A percentile compares a stretch with the other conserved stretches of the same genome.
Conservation (phyloP, 345 rosid species). For the Punica granatum region DNA sequence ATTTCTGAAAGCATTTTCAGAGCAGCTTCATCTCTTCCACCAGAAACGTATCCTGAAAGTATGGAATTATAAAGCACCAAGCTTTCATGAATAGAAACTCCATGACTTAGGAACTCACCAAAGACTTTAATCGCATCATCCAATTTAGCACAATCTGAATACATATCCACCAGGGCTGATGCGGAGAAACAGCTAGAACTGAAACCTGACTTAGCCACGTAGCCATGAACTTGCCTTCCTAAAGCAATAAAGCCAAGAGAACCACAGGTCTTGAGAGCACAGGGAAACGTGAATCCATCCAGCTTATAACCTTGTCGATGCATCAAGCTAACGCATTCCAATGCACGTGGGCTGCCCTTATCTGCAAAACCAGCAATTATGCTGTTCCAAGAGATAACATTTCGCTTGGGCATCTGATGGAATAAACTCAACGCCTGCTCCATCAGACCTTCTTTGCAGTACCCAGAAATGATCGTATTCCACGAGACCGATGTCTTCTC, state of each 20-base stretch:
- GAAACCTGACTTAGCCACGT: constrained; percentile 45
- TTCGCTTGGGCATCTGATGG: constrained; percentile 34
- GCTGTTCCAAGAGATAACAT: constrained; percentile 61
- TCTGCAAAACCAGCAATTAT: constrained; percentile 60
- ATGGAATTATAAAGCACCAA: constrained; percentile 54
- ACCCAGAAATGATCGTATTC: constrained; percentile 69
- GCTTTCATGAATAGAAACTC: constrained; percentile 9
- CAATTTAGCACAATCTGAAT: constrained; percentile 44
- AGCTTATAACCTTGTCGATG: constrained; percentile 47
- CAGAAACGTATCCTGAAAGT: constrained; percentile 50
- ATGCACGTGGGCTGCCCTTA: constrained; percentile 34
- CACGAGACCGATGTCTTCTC: constrained; percentile 44
- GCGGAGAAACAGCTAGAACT: constrained; percentile 38
- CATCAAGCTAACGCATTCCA: constrained; percentile 49
- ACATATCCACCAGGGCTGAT: constrained; percentile 67
- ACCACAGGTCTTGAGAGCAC: constrained; percentile 51
- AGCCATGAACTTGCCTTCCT: constrained; percentile 56
- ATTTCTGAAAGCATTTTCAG: constrained; percentile 32
- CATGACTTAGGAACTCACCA: constrained; percentile 12
- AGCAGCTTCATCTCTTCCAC: constrained; percentile 38
- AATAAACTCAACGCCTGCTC: constrained; percentile 54
- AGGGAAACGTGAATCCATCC: constrained; percentile 61
- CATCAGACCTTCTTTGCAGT: constrained; percentile 49
- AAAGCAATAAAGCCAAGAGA: constrained; percentile 27
- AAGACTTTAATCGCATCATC: constrained; percentile 35